These are phyloP conservation scores for Leccinum griseonigrum DNA, from an alignment of 1,284 basidiomycete species.

Conservation along the genomic window DNA sequence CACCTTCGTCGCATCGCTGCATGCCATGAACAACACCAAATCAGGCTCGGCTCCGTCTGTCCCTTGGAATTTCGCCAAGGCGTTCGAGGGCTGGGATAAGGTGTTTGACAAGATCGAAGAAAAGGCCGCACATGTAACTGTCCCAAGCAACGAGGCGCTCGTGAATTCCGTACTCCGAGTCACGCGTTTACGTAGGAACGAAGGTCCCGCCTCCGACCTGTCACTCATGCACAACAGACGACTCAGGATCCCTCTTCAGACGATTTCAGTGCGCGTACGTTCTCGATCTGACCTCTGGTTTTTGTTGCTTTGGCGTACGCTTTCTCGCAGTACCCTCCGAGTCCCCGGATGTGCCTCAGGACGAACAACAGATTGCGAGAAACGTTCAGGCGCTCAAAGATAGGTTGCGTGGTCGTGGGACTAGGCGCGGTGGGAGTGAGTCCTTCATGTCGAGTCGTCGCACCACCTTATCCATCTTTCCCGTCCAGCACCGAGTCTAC, in stretches of 20 bases:
- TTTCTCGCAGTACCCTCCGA: slow-evolving; percentile 53
- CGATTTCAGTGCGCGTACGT: slow-evolving; percentile 54
- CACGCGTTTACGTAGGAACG: slow-evolving; percentile 50
- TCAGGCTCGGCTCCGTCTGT: slow-evolving; percentile 34
- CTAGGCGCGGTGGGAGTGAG: slow-evolving; percentile 68
- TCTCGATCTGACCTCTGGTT: neutral
- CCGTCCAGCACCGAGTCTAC: slow-evolving; percentile 57
- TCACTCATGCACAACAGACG: slow-evolving; percentile 38
- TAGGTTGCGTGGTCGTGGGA: slow-evolving; percentile 69
- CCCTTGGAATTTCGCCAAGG: slow-evolving; percentile 67
- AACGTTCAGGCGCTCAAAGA: slow-evolving; percentile 91
- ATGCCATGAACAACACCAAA: slow-evolving; percentile 52
- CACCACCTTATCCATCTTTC: slow-evolving; percentile 2
- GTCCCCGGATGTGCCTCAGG: slow-evolving; percentile 53
- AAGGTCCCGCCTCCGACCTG: slow-evolving; percentile 55
- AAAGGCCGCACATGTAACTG: slow-evolving; percentile 61
- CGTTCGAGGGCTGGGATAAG: slow-evolving; percentile 80
- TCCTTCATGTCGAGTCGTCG: slow-evolving; percentile 25
- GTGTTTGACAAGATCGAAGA: slow-evolving; percentile 82
- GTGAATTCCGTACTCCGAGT: neutral
- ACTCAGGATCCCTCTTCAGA: slow-evolving; percentile 56
- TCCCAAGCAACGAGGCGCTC: neutral
- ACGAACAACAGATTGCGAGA: slow-evolving; percentile 87
- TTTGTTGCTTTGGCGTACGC: neutral
- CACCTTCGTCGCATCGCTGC: slow-evolving; percentile 78